A percentile compares a stretch with the other conserved stretches of the same genome.
Conservation (phyloP, 202 grass and related monocot species). For the Schoenoplectus tabernaemontani region DNA sequence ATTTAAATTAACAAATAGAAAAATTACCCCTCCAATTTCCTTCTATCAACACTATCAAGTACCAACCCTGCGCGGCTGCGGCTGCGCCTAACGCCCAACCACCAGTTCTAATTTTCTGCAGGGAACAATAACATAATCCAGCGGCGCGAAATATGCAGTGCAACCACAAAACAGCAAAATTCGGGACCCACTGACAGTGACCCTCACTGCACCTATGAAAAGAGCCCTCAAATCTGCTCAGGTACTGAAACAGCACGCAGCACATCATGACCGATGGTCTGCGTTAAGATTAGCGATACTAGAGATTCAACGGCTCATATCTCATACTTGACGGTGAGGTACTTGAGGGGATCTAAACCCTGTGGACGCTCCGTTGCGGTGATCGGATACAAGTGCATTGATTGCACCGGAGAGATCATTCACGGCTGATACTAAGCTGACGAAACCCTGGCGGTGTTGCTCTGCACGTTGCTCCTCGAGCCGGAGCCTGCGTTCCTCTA, state of each 20-base stretch:
- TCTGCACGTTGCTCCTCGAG: conserved; percentile 82
- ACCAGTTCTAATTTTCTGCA: background rate
- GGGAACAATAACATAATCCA: background rate
- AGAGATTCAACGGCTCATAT: conserved; percentile 11
- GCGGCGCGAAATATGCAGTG: background rate
- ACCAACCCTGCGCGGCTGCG: background rate
- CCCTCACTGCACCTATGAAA: background rate
- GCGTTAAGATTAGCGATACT: background rate
- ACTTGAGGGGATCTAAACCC: conserved; percentile 1
- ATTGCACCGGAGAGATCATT: conserved; percentile 85
- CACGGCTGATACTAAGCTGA: conserved; percentile 68
- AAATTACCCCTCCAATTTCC: background rate
- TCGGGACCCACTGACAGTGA: background rate
- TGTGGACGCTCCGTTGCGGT: conserved; percentile 27
- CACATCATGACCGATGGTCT: too few relatives aligned
- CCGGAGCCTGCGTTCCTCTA: conserved; percentile 81
- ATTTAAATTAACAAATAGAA: conserved; percentile 8
- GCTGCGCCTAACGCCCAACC: background rate
- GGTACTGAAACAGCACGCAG: background rate
- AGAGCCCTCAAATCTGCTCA: background rate
- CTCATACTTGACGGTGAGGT: background rate
- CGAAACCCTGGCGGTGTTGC: conserved; percentile 78
- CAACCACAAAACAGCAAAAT: background rate
- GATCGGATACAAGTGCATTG: conserved; percentile 74
- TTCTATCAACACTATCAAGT: conserved; percentile 2